Percentiles rank a stretch among this genome's conserved stretches.
phyloP scores from a whole-genome alignment of 768 basidiomycete genomes.

The Suillus plorans region DNA sequence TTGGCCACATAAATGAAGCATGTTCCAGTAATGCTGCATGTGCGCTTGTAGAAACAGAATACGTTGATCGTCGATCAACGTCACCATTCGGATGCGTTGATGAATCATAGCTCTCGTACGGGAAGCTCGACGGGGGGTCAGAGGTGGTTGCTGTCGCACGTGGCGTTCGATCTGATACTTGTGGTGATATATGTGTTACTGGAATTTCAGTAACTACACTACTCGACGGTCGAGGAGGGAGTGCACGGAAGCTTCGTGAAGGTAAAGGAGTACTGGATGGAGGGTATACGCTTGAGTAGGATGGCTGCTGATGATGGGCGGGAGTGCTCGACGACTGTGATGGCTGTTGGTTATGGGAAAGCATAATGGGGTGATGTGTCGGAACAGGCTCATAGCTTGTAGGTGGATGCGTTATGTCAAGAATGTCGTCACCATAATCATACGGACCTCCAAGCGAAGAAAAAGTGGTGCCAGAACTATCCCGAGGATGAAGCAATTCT shows the following conservation, averaged over 20 bases:
- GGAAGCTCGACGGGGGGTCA: background rate
- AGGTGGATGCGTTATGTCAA: conserved; percentile 21
- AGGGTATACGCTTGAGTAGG: conserved; percentile 2
- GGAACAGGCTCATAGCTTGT: conserved; percentile 17
- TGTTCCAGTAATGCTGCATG: conserved; percentile 31
- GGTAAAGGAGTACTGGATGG: conserved; percentile 15
- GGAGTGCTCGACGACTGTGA: conserved; percentile 6
- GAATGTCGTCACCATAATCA: conserved; percentile 16
- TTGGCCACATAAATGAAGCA: conserved; percentile 22
- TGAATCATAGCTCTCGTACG: background rate
- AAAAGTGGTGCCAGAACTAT: conserved; percentile 9
- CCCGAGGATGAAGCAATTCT: conserved; percentile 24
- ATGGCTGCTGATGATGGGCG: background rate
- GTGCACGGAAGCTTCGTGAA: conserved; percentile 25
- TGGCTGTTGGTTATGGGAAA: conserved; percentile 2
- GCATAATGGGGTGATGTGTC: conserved; percentile 18
- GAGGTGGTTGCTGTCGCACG: conserved; percentile 8
- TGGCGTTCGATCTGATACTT: background rate
- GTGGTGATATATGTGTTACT: background rate
- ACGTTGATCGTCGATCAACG: conserved; percentile 17
- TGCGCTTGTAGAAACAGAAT: conserved; percentile 24
- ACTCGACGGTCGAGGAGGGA: conserved; percentile 27
- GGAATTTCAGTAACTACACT: background rate
- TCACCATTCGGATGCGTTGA: conserved; percentile 12
- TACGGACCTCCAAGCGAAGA: conserved; percentile 7